phyloP scores from a whole-genome alignment of 495 filamentous ascomycete species.

The Cryomyces minteri region DNA sequence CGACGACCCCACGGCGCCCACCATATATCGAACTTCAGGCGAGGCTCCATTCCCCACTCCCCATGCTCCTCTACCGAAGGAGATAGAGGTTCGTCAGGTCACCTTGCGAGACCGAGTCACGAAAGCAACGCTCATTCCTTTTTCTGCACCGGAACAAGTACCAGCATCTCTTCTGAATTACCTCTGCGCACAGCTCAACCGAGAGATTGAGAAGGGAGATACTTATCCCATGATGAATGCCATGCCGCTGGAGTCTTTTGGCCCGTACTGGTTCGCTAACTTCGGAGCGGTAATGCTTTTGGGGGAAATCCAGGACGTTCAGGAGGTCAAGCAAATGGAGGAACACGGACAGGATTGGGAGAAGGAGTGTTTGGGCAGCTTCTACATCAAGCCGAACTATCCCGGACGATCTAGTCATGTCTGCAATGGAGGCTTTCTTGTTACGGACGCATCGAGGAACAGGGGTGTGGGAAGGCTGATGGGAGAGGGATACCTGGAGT shows the following conservation, averaged over 20 bases:
- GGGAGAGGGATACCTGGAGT: conserved; percentile 88
- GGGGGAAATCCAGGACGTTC: conserved; percentile 51
- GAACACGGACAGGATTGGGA: conserved; percentile 54
- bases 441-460: conserved; percentile 78
- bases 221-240: conserved; percentile 83
- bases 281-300: conserved; percentile 89
- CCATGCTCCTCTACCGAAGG: conserved; percentile 40
- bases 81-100: conserved; percentile 64
- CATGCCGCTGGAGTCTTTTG: conserved; percentile 58
- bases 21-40: conserved; percentile 45
- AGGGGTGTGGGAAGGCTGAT: conserved; percentile 80
- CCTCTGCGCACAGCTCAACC: conserved; percentile 72
- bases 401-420: conserved; percentile 90
- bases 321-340: conserved; percentile 38
- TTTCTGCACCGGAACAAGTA: conserved; percentile 54
- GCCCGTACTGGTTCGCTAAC: conserved; percentile 87
- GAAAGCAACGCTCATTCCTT: conserved; percentile 77
- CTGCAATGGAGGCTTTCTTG: conserved; percentile 89
- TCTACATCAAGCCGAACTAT: conserved; percentile 96
- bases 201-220: conserved; percentile 89
- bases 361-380: conserved; percentile 74
- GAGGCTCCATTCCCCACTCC: conserved; percentile 44
- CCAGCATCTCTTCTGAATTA: conserved; percentile 60
- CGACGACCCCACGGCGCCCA: conserved; percentile 49
- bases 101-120: conserved; percentile 81